These are phyloP conservation scores for Phaseolus coccineus DNA, from an alignment of 331 rosid species.

Conservation along the genomic window DNA sequence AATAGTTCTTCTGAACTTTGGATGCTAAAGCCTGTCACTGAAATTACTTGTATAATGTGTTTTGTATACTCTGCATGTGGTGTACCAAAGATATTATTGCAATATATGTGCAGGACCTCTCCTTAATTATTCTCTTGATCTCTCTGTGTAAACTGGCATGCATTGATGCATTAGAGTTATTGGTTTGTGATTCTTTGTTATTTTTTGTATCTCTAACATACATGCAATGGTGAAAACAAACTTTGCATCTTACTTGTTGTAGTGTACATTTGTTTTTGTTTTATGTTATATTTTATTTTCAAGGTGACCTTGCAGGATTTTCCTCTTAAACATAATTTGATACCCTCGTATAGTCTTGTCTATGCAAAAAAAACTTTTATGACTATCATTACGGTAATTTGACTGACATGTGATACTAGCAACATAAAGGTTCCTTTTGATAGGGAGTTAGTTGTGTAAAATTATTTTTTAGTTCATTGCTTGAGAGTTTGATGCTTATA, in stretches of 20 bases:
- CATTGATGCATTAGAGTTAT: conserved; percentile 7
- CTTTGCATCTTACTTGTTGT: conserved; percentile 17
- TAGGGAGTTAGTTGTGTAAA: conserved; percentile 33
- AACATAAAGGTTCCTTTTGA: conserved; percentile 25
- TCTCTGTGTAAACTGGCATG: conserved; percentile 17
- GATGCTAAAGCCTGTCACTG: conserved; percentile 15
- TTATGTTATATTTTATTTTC: conserved; percentile 22
- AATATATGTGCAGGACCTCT: conserved; percentile 34
- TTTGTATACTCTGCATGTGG: background rate
- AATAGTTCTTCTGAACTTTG: background rate
- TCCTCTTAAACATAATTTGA: conserved; percentile 3
- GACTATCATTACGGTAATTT: conserved; percentile 18
- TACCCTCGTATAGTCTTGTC: background rate
- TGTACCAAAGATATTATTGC: conserved; percentile 6
- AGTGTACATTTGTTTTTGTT: conserved; percentile 13
- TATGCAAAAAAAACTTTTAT: conserved; percentile 7
- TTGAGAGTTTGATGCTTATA: conserved; percentile 37
- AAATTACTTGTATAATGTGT: conserved; percentile 1
- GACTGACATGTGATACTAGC: conserved; percentile 15
- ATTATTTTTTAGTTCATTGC: conserved; percentile 32
- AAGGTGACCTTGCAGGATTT: conserved; percentile 22
- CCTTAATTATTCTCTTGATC: conserved; percentile 30
- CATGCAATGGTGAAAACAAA: conserved; percentile 37
- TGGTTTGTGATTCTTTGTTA: conserved; percentile 29
- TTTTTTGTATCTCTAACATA: conserved; percentile 25